phyloP scores from a whole-genome alignment of 495 filamentous ascomycete genomes.

The Neurospora africana region DNA sequence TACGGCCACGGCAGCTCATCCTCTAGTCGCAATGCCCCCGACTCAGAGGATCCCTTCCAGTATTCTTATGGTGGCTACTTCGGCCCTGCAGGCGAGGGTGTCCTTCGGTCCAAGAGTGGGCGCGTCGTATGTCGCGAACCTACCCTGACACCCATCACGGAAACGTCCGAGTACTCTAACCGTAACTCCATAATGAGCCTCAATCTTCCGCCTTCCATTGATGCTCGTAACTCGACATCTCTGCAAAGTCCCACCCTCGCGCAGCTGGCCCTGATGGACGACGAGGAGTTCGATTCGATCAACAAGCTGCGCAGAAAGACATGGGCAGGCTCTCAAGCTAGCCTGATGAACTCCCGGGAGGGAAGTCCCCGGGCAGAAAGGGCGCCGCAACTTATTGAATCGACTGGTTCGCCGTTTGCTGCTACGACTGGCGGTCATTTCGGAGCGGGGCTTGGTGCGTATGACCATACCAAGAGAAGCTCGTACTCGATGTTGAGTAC shows the following conservation, averaged over 20 bases:
- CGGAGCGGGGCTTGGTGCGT: neutral
- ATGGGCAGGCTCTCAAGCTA: conserved; percentile 73
- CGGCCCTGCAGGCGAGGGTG: conserved; percentile 47
- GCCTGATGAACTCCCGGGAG: conserved; percentile 48
- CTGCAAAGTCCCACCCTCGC: conserved; percentile 51
- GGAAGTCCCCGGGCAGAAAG: conserved; percentile 44
- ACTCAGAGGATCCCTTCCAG: conserved; percentile 34
- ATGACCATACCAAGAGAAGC: neutral
- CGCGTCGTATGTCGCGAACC: conserved; percentile 70
- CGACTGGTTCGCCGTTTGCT: neutral
- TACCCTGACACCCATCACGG: conserved; percentile 90
- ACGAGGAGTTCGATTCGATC: conserved; percentile 50
- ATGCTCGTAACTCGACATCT: conserved; percentile 8
- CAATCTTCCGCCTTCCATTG: conserved; percentile 42
- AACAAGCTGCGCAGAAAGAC: conserved; percentile 62
- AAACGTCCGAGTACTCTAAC: conserved; percentile 90
- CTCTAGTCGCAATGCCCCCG: conserved; percentile 5
- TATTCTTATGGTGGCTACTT: conserved; percentile 87
- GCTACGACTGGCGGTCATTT: neutral
- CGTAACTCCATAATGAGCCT: conserved; percentile 79
- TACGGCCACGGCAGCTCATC: conserved; percentile 10
- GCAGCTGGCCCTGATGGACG: conserved; percentile 60
- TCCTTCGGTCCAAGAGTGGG: conserved; percentile 57
- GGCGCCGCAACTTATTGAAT: neutral
- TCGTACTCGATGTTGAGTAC: neutral